Evolutionary conservation across 176 grass and related monocot genomes (phyloP).

Genomic region (Eragrostis nindensis): DNA sequence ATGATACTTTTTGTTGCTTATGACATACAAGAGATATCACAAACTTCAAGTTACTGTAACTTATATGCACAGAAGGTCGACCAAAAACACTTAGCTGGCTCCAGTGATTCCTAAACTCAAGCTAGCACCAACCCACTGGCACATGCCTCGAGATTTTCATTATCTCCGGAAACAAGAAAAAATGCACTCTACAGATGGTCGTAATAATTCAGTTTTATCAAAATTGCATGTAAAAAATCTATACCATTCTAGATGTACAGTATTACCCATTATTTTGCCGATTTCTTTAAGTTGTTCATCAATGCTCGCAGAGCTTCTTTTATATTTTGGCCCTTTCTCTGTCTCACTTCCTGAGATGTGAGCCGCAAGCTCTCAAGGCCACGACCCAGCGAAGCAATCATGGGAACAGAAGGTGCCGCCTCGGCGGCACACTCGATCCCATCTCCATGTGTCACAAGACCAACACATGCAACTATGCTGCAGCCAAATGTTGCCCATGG

Average conservation of each 20-base stretch:
- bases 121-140: neutral
- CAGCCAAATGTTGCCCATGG: constrained; percentile 83
- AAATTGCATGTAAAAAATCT: constrained; percentile 44
- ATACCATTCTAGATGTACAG: constrained; percentile 27
- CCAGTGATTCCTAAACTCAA: constrained; percentile 15
- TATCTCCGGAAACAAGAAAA: constrained; percentile 29
- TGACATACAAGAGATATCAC: neutral
- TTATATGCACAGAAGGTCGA: constrained; percentile 40
- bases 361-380: constrained; percentile 77
- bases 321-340: constrained; percentile 58
- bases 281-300: constrained; percentile 73
- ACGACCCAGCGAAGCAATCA: constrained; percentile 76
- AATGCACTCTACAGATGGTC: constrained; percentile 31
- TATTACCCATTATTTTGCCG: constrained; percentile 47
- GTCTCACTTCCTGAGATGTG: constrained; percentile 70
- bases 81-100: neutral
- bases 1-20: neutral
- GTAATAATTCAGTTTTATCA: constrained; percentile 12
- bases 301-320: constrained; percentile 71
- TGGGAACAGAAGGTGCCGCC: constrained; percentile 63
- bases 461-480: constrained; percentile 71
- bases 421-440: constrained; percentile 88
- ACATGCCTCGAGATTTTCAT: constrained; percentile 24
- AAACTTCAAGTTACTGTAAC: neutral
- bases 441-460: constrained; percentile 70